Conservation (phyloP, 2,329 filamentous ascomycete genomes). For the Colletotrichum tanaceti region DNA sequence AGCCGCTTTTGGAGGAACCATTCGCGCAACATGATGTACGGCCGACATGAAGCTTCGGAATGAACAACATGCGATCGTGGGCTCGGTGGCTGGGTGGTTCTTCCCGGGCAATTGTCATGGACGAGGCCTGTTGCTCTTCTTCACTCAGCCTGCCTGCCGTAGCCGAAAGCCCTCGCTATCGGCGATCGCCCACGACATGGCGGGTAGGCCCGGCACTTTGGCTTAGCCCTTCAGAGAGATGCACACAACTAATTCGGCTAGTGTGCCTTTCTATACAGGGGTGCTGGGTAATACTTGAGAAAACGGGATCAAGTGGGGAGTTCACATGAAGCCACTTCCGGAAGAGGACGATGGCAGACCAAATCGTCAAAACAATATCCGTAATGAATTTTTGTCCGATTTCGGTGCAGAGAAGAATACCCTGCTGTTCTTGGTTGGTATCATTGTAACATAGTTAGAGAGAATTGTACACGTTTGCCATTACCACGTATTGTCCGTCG, state of each 20-base stretch:
- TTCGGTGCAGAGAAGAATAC: conserved; percentile 1
- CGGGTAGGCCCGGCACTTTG: neutral
- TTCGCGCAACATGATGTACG: neutral
- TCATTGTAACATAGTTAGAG: conserved; percentile 5
- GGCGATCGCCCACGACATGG: neutral
- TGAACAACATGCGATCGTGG: neutral
- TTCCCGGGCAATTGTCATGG: neutral
- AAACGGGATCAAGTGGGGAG: neutral
- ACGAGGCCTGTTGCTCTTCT: neutral
- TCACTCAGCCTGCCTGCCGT: neutral
- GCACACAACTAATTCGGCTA: neutral
- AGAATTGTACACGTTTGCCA: neutral
- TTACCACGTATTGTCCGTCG: neutral
- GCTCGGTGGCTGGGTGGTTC: neutral
- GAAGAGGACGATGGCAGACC: neutral
- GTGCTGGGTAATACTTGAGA: neutral
- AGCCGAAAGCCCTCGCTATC: neutral
- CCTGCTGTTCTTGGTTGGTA: conserved; percentile 5
- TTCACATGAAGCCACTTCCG: neutral
- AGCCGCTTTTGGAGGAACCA: neutral
- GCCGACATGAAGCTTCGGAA: neutral
- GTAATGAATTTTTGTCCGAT: neutral
- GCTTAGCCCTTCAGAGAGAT: neutral
- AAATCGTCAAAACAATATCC: neutral
- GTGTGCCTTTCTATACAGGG: too few relatives aligned